Evolutionary conservation across 2,329 filamentous ascomycete species (phyloP).

Genomic region (Berkeleyomyces basicola): DNA sequence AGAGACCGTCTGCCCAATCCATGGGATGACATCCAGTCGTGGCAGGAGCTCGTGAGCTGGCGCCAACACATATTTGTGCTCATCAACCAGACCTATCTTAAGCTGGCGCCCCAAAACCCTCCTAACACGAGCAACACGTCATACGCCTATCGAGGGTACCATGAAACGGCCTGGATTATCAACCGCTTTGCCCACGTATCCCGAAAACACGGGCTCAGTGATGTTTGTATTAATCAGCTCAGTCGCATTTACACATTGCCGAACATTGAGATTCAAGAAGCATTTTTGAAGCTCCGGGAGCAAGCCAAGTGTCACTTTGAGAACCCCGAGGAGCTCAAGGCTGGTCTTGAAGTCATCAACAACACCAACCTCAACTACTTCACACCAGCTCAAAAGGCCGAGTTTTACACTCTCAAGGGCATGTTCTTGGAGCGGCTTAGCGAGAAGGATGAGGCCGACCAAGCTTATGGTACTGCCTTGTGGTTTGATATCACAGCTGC

Average conservation of each 20-base stretch:
- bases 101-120: constrained; percentile 55
- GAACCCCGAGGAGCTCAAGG: constrained; percentile 80
- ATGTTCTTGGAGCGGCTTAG: constrained; percentile 96
- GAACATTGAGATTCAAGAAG: constrained; percentile 98
- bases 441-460: constrained; percentile 79
- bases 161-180: constrained; percentile 99
- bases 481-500: constrained; percentile 92
- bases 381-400: constrained; percentile 85
- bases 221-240: constrained; percentile 93
- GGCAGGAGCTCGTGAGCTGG: constrained; percentile 99
- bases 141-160: constrained; percentile 91
- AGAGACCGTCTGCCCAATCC: constrained; percentile 89
- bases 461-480: constrained; percentile 83
- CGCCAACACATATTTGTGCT: constrained; percentile 96
- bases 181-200: constrained; percentile 97
- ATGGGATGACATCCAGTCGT: constrained; percentile 98
- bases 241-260: constrained; percentile 96
- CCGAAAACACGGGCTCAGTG: constrained; percentile 86
- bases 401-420: constrained; percentile 97
- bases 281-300: constrained; percentile 94
- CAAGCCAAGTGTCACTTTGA: constrained; percentile 98
- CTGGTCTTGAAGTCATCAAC: constrained; percentile 93
- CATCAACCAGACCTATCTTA: constrained; percentile 87
- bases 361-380: constrained; percentile 99
- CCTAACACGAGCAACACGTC: constrained; percentile 78